Evolutionary conservation across 2,329 filamentous ascomycete genomes (phyloP), one percentile per base, ranked within the genome.

Genomic region (Pestalotiopsis fici): DNA sequence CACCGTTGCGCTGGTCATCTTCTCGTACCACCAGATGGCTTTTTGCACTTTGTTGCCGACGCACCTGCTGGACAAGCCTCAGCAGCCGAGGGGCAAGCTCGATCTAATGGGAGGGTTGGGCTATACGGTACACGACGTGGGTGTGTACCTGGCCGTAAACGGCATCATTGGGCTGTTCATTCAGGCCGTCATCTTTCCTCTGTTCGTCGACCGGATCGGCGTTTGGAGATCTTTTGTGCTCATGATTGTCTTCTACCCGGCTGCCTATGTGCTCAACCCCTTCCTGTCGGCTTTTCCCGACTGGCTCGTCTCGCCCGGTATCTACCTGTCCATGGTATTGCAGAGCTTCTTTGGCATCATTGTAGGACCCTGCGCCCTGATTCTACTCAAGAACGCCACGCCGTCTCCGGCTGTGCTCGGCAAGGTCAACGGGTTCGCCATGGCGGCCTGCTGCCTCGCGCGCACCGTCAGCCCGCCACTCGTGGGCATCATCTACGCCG

Each of bases 81-180:
- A 70, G 28, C 39, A 67, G 13, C 69, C 75, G 9, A 70, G 65
- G 0, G 76, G 77, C 7, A 70, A 72, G 2, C 72, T 83, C 9
- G 81, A 83, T 66, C 71, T 88, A 11, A 77, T 85, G 0, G 91
- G 91, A 59, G 91, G 91, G 4, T 82, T 93, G 2, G 91, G 90
- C 1, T 83, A 91, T 60, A 87, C 86, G 1, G 88, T 89, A 2
- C 87, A 90, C 72, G 85, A 90, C 47, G 90, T 93, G 15, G 91
- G 91, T 15, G 76, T 90, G 25, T 91, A 92, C 72, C 85, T 93
- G 79, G 87, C 89, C 3, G 79, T 91, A 64, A 92, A 93, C 71
- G 92, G 91, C 2, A 79, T 91, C 69, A 89, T 94, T 66, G 91
- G 91, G 0, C 85, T 95, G 1, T 83, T 91, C 71, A 90, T 94